Percentiles rank a stretch among this genome's conserved stretches.
phyloP scores from a whole-genome alignment of 192 early-diverging fungal species.

The Chytriomyces hyalinus region DNA sequence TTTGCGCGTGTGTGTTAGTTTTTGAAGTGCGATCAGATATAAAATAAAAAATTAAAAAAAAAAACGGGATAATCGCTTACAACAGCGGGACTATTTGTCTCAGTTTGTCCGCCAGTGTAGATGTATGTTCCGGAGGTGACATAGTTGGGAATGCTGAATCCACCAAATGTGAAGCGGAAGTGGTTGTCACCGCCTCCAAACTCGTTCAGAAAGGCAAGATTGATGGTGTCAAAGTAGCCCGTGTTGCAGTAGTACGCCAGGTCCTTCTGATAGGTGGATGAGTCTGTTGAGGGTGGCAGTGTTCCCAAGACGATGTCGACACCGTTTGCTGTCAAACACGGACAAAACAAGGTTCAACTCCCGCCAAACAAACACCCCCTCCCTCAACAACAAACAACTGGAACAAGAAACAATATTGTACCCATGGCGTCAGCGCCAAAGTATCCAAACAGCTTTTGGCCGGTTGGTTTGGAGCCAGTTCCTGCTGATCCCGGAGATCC shows the following conservation, averaged over 20 bases:
- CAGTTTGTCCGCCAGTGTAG: slow-evolving; percentile 7
- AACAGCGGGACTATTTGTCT: not conserved
- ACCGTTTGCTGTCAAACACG: slow-evolving; percentile 9
- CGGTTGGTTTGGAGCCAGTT: not conserved
- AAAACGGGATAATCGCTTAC: not conserved
- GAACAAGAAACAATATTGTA: no score
- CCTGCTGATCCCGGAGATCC: no score
- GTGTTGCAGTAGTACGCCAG: slow-evolving; percentile 27
- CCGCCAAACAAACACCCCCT: no score
- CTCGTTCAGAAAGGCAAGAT: slow-evolving; percentile 24
- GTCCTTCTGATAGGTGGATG: slow-evolving; percentile 2
- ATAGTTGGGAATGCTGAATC: not conserved
- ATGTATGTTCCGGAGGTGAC: slow-evolving; percentile 1
- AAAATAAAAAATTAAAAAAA: no score
- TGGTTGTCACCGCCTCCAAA: slow-evolving; percentile 3
- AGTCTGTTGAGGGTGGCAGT: slow-evolving; percentile 5
- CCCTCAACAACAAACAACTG: no score
- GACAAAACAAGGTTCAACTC: not conserved
- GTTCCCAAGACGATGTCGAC: slow-evolving; percentile 11
- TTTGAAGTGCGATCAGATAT: no score
- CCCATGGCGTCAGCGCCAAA: slow-evolving; percentile 23
- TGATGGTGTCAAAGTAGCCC: slow-evolving; percentile 23
- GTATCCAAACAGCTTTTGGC: slow-evolving; percentile 16
- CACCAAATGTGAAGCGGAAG: slow-evolving; percentile 20
- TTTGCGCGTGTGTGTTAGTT: not conserved